phyloP scores from a whole-genome alignment of 2,329 filamentous ascomycete genomes.

The Aspergillus sp. region DNA sequence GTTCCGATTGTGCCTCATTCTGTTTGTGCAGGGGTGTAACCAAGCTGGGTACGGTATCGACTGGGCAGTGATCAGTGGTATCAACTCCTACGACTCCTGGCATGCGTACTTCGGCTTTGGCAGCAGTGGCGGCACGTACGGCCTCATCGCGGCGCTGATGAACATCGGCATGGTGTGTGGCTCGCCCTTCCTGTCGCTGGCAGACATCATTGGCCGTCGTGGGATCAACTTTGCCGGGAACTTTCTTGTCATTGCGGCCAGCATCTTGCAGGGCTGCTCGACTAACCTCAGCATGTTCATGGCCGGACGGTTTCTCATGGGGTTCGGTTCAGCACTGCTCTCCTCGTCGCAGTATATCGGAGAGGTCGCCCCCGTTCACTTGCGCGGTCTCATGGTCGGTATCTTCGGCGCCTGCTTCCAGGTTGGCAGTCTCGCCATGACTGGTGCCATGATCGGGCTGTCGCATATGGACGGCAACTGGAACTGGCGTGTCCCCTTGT shows the following conservation, averaged over 20 bases:
- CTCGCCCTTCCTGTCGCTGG: conserved; percentile 49
- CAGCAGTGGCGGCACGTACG: conserved; percentile 39
- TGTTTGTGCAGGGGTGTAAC: conserved; percentile 49
- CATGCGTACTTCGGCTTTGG: conserved; percentile 46
- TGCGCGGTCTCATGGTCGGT: conserved; percentile 46
- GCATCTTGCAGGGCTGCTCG: conserved; percentile 37
- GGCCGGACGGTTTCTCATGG: conserved; percentile 38
- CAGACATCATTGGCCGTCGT: conserved; percentile 52
- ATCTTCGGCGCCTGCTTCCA: conserved; percentile 50
- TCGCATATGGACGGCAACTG: conserved; percentile 36
- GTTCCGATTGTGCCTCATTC: conserved; percentile 41
- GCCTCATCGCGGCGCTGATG: conserved; percentile 49
- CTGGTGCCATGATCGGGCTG: conserved; percentile 44
- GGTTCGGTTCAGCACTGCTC: conserved; percentile 36
- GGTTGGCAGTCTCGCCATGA: conserved; percentile 43
- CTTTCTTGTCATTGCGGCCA: conserved; percentile 43
- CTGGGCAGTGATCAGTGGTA: conserved; percentile 49
- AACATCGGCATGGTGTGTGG: conserved; percentile 47
- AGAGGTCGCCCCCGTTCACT: conserved; percentile 30
- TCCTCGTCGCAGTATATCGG: conserved; percentile 41
- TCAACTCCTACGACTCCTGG: conserved; percentile 45
- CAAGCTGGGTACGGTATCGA: conserved; percentile 50
- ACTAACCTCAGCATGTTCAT: conserved; percentile 32
- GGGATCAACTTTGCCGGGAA: conserved; percentile 50
- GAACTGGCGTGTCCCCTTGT: conserved; percentile 38